These are phyloP conservation scores for Puya raimondii DNA, from an alignment of 176 grass and related monocot genomes.

Conservation along the genomic window DNA sequence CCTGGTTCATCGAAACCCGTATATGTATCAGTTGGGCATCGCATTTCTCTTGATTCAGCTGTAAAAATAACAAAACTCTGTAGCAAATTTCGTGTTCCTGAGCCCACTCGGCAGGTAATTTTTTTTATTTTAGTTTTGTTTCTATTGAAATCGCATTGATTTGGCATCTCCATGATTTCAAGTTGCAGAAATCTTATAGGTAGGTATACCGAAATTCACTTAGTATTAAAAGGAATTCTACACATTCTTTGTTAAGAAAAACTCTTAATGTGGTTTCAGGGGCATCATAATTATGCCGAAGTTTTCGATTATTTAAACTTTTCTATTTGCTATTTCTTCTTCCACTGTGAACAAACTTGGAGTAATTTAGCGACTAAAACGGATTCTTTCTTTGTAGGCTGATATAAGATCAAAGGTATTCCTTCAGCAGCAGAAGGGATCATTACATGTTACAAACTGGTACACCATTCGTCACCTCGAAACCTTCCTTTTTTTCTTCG, in stretches of 20 bases:
- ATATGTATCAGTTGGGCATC: constrained; percentile 75
- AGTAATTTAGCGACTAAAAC: neutral
- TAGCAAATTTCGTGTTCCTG: constrained; percentile 76
- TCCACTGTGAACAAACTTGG: neutral
- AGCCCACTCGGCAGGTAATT: constrained; percentile 72
- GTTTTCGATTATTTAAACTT: neutral
- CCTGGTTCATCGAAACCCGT: constrained; percentile 57
- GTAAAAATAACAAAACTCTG: constrained; percentile 38
- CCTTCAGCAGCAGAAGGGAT: constrained; percentile 49
- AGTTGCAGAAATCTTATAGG: neutral
- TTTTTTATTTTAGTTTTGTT: neutral
- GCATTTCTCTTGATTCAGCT: constrained; percentile 66
- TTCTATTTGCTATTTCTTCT: neutral
- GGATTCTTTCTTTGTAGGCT: constrained; percentile 30
- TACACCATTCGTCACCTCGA: neutral
- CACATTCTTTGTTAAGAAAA: no score
- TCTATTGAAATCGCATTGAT: neutral
- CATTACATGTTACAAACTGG: constrained; percentile 14
- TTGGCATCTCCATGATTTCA: neutral
- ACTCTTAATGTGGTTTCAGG: no score
- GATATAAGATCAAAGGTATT: constrained; percentile 89
- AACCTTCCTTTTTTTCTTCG: neutral
- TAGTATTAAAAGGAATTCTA: no score
- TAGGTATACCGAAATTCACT: no score
- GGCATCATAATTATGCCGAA: neutral